A percentile compares a stretch with the other conserved stretches of the same genome.
These are phyloP conservation scores for Aaosphaeria arxii DNA, from an alignment of 2,329 filamentous ascomycete species.

Conservation along the genomic window DNA sequence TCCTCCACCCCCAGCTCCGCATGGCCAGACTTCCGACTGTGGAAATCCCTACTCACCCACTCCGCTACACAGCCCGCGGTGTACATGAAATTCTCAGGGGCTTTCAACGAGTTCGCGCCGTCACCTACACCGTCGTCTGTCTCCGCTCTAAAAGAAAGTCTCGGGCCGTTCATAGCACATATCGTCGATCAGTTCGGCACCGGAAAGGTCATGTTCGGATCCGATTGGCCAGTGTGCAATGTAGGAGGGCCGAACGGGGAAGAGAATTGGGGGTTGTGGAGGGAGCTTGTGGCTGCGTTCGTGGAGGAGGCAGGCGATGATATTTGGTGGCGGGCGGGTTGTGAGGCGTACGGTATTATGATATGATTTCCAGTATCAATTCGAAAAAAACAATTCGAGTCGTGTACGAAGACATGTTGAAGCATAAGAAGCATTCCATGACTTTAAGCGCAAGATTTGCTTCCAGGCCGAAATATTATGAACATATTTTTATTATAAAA, in stretches of 20 bases:
- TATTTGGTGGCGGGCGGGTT: constrained; percentile 72
- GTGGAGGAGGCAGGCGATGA: constrained; percentile 59
- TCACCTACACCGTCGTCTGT: constrained; percentile 38
- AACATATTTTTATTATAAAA: too few species aligned
- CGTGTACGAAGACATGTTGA: too few species aligned
- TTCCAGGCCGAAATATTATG: too few species aligned
- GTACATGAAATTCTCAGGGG: constrained; percentile 92
- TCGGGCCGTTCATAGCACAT: constrained; percentile 69
- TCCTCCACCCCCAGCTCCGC: constrained; percentile 18
- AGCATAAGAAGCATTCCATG: too few species aligned
- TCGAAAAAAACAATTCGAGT: too few species aligned
- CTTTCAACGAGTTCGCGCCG: constrained; percentile 72
- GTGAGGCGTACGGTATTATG: constrained; percentile 61
- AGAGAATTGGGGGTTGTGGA: constrained; percentile 74
- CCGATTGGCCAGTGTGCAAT: constrained; percentile 92
- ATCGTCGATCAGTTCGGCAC: constrained; percentile 71
- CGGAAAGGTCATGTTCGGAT: constrained; percentile 79
- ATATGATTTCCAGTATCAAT: neutral
- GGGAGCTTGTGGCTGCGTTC: constrained; percentile 64
- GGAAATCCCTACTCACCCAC: constrained; percentile 61
- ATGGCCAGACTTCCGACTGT: constrained; percentile 48
- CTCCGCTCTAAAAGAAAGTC: constrained; percentile 59
- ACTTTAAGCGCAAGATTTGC: too few species aligned
- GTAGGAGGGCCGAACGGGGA: constrained; percentile 56
- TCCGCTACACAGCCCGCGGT: constrained; percentile 63